Percentiles rank a stretch among this genome's conserved stretches.
phyloP scores from a whole-genome alignment of 345 rosid species.

The Carallia pectinifolia region DNA sequence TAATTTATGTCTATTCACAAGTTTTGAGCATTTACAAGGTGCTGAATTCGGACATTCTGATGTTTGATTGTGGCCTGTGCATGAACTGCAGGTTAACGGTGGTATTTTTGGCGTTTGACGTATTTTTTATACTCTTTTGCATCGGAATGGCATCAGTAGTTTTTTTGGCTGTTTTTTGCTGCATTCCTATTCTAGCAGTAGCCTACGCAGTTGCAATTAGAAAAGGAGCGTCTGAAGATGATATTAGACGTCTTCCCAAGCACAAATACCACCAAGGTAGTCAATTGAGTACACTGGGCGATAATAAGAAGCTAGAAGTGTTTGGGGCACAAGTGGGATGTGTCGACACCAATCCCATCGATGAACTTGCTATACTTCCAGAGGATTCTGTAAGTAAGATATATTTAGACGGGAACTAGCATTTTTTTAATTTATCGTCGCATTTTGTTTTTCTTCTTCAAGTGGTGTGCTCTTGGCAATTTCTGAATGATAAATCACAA shows the following conservation, averaged over 20 bases:
- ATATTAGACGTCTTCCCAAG: constrained; percentile 41
- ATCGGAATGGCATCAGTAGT: constrained; percentile 54
- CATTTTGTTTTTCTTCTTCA: too few relatives aligned
- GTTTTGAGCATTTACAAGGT: too few relatives aligned
- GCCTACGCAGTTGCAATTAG: constrained; percentile 47
- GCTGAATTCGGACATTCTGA: too few relatives aligned
- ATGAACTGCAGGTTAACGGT: background rate
- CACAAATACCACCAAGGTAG: constrained; percentile 28
- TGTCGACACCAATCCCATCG: constrained; percentile 14
- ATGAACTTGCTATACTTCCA: constrained; percentile 28
- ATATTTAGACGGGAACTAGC: too few relatives aligned
- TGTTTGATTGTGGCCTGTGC: background rate
- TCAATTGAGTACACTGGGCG: constrained; percentile 11
- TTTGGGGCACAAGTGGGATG: constrained; percentile 10
- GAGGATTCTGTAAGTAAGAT: constrained; percentile 40
- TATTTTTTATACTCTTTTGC: background rate
- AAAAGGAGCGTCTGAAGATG: constrained; percentile 46
- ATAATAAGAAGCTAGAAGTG: constrained; percentile 20
- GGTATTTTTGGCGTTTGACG: background rate
- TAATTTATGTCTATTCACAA: too few relatives aligned
- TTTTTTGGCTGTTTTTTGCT: constrained; percentile 44
- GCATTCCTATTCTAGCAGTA: constrained; percentile 59
- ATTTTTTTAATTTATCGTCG: too few relatives aligned
- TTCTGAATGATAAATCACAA: background rate
- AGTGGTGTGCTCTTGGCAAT: too few relatives aligned